Evolutionary conservation across 345 rosid species (phyloP).

Genomic region (Rhizophora apiculata): DNA sequence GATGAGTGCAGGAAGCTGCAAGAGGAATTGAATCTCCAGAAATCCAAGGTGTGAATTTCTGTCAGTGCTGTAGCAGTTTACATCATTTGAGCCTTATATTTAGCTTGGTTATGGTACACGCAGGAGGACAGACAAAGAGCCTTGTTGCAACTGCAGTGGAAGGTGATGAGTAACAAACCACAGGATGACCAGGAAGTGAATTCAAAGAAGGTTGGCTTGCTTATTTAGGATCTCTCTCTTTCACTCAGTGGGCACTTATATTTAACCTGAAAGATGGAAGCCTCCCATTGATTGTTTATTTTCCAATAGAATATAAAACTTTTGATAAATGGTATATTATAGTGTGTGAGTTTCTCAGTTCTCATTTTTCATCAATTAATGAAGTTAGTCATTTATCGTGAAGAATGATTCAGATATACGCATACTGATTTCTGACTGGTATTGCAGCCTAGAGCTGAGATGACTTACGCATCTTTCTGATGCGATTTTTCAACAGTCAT

Average conservation of each 20-base stretch:
- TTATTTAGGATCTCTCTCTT: slow-evolving; percentile 1
- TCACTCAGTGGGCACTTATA: neutral
- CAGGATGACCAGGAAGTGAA: slow-evolving; percentile 75
- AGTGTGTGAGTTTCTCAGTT: neutral
- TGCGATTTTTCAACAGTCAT: too few relatives aligned
- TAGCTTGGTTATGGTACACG: slow-evolving; percentile 10
- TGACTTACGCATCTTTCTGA: too few relatives aligned
- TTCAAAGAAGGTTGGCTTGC: slow-evolving; percentile 53
- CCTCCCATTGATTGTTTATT: neutral
- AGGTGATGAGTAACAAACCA: slow-evolving; percentile 76
- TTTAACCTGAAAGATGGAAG: too few relatives aligned
- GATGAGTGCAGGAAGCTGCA: slow-evolving; percentile 67
- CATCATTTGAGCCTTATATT: neutral
- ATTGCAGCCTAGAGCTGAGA: too few relatives aligned
- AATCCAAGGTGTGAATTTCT: slow-evolving; percentile 49
- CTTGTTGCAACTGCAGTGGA: slow-evolving; percentile 87
- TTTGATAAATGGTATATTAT: neutral
- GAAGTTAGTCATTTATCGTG: neutral
- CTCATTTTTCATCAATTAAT: neutral
- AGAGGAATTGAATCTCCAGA: slow-evolving; percentile 71
- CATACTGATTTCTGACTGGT: too few relatives aligned
- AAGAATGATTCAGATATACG: neutral
- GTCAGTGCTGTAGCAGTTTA: slow-evolving; percentile 14
- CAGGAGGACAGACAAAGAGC: slow-evolving; percentile 91
- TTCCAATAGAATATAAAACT: neutral